These are phyloP conservation scores for Fusarium euwallaceae DNA, from an alignment of 2,329 filamentous ascomycete genomes.

Conservation along the genomic window DNA sequence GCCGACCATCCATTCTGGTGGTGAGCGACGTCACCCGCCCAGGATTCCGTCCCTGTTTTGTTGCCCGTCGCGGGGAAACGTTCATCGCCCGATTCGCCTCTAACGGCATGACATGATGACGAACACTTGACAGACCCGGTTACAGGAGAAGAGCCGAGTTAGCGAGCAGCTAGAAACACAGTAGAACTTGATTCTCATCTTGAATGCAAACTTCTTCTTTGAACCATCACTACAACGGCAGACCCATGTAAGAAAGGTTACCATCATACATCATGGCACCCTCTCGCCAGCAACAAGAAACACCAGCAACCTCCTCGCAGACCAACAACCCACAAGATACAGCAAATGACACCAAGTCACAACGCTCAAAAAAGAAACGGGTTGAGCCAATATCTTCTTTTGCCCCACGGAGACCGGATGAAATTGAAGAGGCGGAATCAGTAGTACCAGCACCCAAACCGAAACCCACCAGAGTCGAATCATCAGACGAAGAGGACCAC, in stretches of 20 bases:
- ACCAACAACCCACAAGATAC: not conserved
- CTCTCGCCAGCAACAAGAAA: slow-evolving; percentile 5
- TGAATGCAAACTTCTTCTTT: slow-evolving; percentile 2
- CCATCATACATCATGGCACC: slow-evolving; percentile 22
- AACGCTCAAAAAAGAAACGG: slow-evolving; percentile 9
- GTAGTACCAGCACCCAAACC: slow-evolving; percentile 14
- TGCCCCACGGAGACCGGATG: slow-evolving; percentile 28
- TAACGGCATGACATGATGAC: slow-evolving; percentile 42
- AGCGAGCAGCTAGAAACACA: not conserved
- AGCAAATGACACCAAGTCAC: slow-evolving; percentile 8
- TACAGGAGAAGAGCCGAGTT: slow-evolving; percentile 6
- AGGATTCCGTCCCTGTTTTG: slow-evolving; percentile 46
- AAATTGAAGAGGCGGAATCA: slow-evolving; percentile 36
- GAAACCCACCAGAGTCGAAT: slow-evolving; percentile 17
- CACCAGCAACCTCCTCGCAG: slow-evolving; percentile 22
- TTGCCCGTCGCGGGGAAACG: slow-evolving; percentile 39
- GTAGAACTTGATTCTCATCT: not conserved
- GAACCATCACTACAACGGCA: not conserved
- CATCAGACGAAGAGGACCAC: slow-evolving; percentile 21
- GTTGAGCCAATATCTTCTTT: not conserved
- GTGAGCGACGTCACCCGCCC: slow-evolving; percentile 44
- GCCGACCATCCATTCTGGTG: slow-evolving; percentile 17
- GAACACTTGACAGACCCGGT: slow-evolving; percentile 19
- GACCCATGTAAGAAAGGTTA: not conserved
- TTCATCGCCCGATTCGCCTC: slow-evolving; percentile 39